Evolutionary conservation across 495 filamentous ascomycete genomes (phyloP), one percentile per base, ranked within the genome.

Genomic region (Aspergillus sparsus): DNA sequence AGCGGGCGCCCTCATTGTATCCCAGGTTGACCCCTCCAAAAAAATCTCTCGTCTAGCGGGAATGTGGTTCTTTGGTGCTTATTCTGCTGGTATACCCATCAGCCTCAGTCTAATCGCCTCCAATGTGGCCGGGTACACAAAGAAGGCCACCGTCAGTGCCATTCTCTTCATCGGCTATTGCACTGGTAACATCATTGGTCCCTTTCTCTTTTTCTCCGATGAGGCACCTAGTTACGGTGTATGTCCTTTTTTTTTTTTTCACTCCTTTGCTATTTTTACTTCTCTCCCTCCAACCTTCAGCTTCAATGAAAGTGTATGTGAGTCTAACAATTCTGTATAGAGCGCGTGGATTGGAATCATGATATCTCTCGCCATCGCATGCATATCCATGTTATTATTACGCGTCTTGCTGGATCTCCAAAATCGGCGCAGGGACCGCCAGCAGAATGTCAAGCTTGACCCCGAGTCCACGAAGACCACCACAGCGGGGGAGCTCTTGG

Each of bases 1-100:
- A 32, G 53, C 87, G 2, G 85, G 85, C 12, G 78, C 85, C 69
- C 69, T 83, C 10, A 74, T 89, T 7, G 83, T 88, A 39, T 81
- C 84, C 36, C 79, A 77, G 31, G 68, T 89, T 0, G 82, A 80
- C 7, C 62, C 80, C 2, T 66, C 69, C 16, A 82, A 82, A 62
- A 76, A 73, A 42, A 73, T 67, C 2, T 84, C 82, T 1, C 71
- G 81, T 18, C 73, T 87, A 60, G 76, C 73, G 0, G 83, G 83
- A 0, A 81, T 85, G 57, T 88, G 83, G 54, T 57, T 86, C 1
- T 79, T 78, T 3, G 68, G 79, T 33, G 75, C 80, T 3, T 74
- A 72, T 49, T 74, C 83, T 7, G 81, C 78, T 34, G 82, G 81
- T 10, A 84, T 85, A 55, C 84, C 85, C 0, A 76, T 82, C 5